Conservation (phyloP, 495 filamentous ascomycete species). For the Xylaria flabelliformis region DNA sequence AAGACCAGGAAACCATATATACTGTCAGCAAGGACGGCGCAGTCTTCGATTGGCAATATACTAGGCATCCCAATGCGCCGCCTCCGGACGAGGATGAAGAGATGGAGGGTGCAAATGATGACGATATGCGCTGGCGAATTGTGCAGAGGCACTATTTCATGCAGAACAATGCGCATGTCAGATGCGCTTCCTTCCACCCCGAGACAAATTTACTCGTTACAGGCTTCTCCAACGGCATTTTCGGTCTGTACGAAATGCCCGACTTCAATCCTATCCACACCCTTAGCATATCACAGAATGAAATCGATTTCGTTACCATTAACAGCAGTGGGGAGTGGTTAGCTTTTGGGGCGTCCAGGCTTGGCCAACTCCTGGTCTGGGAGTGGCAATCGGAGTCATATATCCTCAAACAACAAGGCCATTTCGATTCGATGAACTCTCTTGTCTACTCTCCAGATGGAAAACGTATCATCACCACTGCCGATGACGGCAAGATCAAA, state of each 20-base stretch:
- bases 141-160: conserved; percentile 87
- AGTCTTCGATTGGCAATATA: conserved; percentile 71
- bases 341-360: conserved; percentile 94
- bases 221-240: conserved; percentile 93
- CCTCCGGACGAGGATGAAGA: conserved; percentile 63
- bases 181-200: conserved; percentile 85
- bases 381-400: conserved; percentile 99
- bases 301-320: conserved; percentile 90
- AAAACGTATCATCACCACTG: conserved; percentile 86
- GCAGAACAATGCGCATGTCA: conserved; percentile 86
- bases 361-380: conserved; percentile 95
- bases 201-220: conserved; percentile 86
- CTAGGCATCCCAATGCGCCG: conserved; percentile 54
- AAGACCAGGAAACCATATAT: conserved; percentile 78
- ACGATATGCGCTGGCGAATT: conserved; percentile 79
- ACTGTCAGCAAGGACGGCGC: conserved; percentile 65
- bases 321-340: conserved; percentile 97
- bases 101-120: conserved; percentile 64
- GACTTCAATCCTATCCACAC: conserved; percentile 95
- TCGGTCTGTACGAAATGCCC: conserved; percentile 94
- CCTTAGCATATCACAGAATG: conserved; percentile 89
- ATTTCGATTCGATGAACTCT: conserved; percentile 95
- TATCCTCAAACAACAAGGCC: conserved; percentile 96
- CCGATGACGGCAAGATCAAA: conserved; percentile 97
- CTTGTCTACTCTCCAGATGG: conserved; percentile 93